Conservation (phyloP, 768 basidiomycete species). For the Mrakia frigida region DNA sequence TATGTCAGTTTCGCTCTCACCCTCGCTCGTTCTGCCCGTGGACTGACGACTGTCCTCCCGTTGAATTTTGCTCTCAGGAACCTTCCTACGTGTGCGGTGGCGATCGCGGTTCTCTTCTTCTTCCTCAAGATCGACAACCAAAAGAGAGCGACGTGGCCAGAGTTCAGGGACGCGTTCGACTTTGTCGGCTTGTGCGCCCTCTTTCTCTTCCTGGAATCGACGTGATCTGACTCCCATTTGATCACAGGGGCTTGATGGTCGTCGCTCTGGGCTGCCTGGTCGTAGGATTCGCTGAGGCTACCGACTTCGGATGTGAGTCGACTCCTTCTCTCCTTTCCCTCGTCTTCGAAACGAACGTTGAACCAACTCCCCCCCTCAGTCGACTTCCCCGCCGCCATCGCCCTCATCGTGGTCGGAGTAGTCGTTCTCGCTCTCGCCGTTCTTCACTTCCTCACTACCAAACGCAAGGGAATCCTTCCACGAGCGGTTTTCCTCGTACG, state of each 20-base stretch:
- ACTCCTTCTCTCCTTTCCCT: neutral
- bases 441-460: constrained; percentile 18
- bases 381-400: constrained; percentile 6
- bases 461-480: constrained; percentile 25
- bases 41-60: neutral
- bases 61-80: constrained; percentile 12
- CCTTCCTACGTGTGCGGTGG: constrained; percentile 23
- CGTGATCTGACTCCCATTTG: neutral
- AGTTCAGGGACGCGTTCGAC: constrained; percentile 22
- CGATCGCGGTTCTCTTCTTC: constrained; percentile 23
- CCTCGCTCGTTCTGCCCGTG: neutral
- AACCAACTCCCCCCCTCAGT: neutral
- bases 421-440: neutral
- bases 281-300: constrained; percentile 28
- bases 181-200: neutral
- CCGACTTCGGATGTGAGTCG: constrained; percentile 24
- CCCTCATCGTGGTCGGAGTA: constrained; percentile 10
- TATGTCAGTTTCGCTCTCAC: constrained; percentile 3
- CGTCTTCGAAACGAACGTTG: neutral
- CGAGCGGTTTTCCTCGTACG: constrained; percentile 9
- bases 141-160: neutral
- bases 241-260: neutral
- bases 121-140: constrained; percentile 10
- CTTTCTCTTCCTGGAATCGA: neutral
- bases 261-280: constrained; percentile 19